Percentiles rank a stretch among this genome's conserved stretches.
Evolutionary conservation across 2,329 filamentous ascomycete genomes (phyloP).

Genomic region (Penicillium sclerotigenum): DNA sequence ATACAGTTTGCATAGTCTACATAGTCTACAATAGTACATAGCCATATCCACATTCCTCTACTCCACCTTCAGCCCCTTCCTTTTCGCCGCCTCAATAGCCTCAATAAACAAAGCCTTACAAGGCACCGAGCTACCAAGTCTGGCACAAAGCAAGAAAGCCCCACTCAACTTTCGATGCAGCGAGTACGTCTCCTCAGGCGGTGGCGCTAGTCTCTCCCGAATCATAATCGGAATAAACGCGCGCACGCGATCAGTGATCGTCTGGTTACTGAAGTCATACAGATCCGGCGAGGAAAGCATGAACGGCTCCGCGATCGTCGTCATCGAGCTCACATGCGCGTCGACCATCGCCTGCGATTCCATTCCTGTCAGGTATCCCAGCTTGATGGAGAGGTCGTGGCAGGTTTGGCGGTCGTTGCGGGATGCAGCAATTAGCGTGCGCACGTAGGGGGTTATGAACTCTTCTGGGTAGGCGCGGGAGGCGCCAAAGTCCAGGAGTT

Average conservation of each 20-base stretch:
- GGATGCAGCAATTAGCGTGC: slow-evolving; percentile 75
- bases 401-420: slow-evolving; percentile 63
- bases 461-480: slow-evolving; percentile 76
- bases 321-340: slow-evolving; percentile 81
- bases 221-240: slow-evolving; percentile 90
- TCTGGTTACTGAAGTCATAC: slow-evolving; percentile 92
- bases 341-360: slow-evolving; percentile 84
- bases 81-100: slow-evolving; percentile 30
- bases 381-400: slow-evolving; percentile 64
- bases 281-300: slow-evolving; percentile 69
- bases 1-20: not conserved
- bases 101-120: slow-evolving; percentile 73
- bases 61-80: slow-evolving; percentile 15
- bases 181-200: slow-evolving; percentile 96
- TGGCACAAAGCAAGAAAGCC: slow-evolving; percentile 87
- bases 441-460: slow-evolving; percentile 78
- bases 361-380: slow-evolving; percentile 89
- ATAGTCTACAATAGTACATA: slow-evolving; percentile 3
- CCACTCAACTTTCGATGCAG: slow-evolving; percentile 93
- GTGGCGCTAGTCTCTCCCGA: slow-evolving; percentile 78
- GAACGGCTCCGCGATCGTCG: slow-evolving; percentile 92
- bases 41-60: not conserved
- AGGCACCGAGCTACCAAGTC: slow-evolving; percentile 74
- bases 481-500: slow-evolving; percentile 93
- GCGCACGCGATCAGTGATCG: slow-evolving; percentile 90